Evolutionary conservation across 306 rosid genomes (phyloP).

Genomic region (Quercus aquifolioides): DNA sequence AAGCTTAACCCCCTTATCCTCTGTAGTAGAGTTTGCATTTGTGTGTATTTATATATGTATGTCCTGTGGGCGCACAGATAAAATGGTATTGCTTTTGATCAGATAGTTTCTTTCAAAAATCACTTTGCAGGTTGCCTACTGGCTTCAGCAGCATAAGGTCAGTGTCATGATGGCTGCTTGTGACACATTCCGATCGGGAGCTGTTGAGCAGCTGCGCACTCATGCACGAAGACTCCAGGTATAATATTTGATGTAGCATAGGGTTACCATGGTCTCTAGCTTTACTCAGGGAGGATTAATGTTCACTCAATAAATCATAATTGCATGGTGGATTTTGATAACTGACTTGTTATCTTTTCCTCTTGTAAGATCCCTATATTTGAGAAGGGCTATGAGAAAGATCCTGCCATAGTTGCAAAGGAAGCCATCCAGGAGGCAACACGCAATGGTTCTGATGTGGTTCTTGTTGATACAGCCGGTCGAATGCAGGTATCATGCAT

Average conservation of each 20-base stretch:
- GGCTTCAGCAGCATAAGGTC: constrained; percentile 84
- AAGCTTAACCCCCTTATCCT: not conserved
- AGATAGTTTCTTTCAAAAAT: constrained; percentile 9
- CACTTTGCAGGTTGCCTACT: constrained; percentile 84
- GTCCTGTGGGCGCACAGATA: not conserved
- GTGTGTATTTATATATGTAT: too few species aligned
- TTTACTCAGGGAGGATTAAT: not conserved
- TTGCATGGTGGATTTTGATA: not conserved
- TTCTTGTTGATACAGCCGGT: constrained; percentile 98
- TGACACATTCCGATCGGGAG: constrained; percentile 98
- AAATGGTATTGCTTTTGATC: constrained; percentile 7
- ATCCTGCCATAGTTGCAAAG: constrained; percentile 96
- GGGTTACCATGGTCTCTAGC: not conserved
- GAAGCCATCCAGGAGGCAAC: constrained; percentile 98
- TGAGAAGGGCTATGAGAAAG: constrained; percentile 98
- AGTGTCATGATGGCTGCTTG: constrained; percentile 99
- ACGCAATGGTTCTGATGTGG: constrained; percentile 90
- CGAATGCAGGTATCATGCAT: constrained; percentile 79
- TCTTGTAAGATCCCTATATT: constrained; percentile 81
- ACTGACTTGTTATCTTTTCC: constrained; percentile 8
- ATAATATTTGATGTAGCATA: constrained; percentile 17
- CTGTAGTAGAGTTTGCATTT: not conserved
- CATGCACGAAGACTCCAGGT: constrained; percentile 99
- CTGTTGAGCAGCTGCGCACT: constrained; percentile 98
- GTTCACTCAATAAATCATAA: not conserved